Base-by-base conservation (phyloP, 768 basidiomycete genomes). In the Suillus fuscotomentosus region DNA sequence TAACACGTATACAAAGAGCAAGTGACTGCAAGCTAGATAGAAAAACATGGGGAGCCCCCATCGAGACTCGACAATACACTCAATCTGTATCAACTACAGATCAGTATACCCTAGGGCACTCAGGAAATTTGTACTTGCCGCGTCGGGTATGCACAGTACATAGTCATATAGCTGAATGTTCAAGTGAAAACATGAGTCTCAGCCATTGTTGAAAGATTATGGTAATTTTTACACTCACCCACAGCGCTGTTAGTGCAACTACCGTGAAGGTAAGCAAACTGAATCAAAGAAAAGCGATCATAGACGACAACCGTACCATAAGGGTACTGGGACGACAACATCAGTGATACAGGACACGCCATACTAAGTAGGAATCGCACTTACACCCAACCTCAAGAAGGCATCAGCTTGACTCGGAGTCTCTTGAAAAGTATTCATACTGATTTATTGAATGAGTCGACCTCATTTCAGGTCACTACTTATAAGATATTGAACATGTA, bases 41-140 rank as follows among this genome's bases (percentile, higher is more conserved):
- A 56, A n/a, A 22, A 56, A 14, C 3, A 4, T 39, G 7, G 38
- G 22, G 14, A 56, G n/a, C 22, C 55, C 38, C 55, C 36, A 39
- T 56, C 38, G 38, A 39, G 55, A 56, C 68, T 83, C 88, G 67
- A 92, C 75, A 14, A 48, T 48, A 22, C 7, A 48, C n/a, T 13
- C n/a, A 0, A 54, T 85, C 47, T 48, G 11, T 11, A 24, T 11
- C 11, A 1, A 22, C 11, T 48, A 24, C 22, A 24, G 2, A 39
- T 56, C 55, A 56, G 8, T 8, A 5, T 4, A 15, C 3, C 14
- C 8, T 38, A 1, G 11, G 24, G 14, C 10, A 6, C 34, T 13
- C 15, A 8, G 15, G 2, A 39, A 56, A 39, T 39, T 24, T 22
- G 1, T 38, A 56, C 55, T 56, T 39, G n/a, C 55, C 38, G 38